These are phyloP conservation scores for Hirsutella rhossiliensis DNA, from an alignment of 2,329 filamentous ascomycete genomes.

Conservation along the genomic window DNA sequence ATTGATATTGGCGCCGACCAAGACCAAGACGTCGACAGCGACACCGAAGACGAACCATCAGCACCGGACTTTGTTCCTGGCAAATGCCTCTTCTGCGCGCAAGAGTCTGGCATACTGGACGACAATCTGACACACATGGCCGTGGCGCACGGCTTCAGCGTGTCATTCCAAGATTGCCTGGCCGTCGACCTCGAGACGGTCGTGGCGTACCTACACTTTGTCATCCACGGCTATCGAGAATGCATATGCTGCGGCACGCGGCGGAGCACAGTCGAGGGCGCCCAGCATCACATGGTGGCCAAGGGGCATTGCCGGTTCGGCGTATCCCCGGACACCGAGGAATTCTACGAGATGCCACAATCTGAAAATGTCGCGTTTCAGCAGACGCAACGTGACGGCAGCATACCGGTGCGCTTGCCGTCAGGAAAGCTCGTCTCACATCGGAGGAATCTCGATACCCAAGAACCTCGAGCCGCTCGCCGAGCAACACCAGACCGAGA, in stretches of 20 bases:
- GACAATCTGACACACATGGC: conserved; percentile 36
- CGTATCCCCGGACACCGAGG: conserved; percentile 23
- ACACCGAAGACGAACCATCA: neutral
- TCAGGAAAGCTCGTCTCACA: neutral
- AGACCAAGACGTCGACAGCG: neutral
- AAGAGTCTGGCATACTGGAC: conserved; percentile 15
- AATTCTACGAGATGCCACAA: conserved; percentile 25
- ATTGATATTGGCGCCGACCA: neutral
- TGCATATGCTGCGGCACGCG: conserved; percentile 37
- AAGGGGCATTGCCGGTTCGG: conserved; percentile 37
- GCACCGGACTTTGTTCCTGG: conserved; percentile 13
- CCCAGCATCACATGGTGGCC: conserved; percentile 37
- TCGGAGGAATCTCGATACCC: neutral
- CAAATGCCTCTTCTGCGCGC: conserved; percentile 31
- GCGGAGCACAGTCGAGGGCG: conserved; percentile 27
- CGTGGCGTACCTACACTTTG: conserved; percentile 32
- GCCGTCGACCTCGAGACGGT: conserved; percentile 32
- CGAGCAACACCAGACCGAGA: neutral
- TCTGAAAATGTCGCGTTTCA: neutral
- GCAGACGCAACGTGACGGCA: neutral
- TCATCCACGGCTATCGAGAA: conserved; percentile 36
- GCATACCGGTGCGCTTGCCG: neutral
- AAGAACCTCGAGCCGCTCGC: neutral
- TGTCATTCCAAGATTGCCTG: conserved; percentile 27
- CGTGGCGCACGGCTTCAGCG: conserved; percentile 30